Evolutionary conservation across 805 yeast genomes (phyloP).

Genomic region (Candida methanosorbosa): DNA sequence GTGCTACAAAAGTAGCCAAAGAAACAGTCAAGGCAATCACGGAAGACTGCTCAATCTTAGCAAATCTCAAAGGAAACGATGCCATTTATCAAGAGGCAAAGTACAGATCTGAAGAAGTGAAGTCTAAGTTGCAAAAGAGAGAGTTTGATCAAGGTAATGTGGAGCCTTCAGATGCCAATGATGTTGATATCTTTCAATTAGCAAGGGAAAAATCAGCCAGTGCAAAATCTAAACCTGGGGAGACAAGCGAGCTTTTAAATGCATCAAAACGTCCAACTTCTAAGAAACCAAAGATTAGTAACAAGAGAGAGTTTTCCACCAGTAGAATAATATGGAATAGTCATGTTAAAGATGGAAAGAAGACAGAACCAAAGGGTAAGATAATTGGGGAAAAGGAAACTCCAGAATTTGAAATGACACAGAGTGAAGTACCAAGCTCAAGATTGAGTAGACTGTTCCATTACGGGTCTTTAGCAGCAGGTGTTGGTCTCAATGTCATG

Average conservation of each 20-base stretch:
- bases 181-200: conserved; percentile 22
- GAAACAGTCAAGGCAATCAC: conserved; percentile 10
- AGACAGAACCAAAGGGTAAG: neutral
- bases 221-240: conserved; percentile 6
- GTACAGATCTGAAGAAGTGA: conserved; percentile 15
- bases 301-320: conserved; percentile 14
- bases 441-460: conserved; percentile 86
- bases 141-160: conserved; percentile 7
- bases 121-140: conserved; percentile 9
- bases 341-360: neutral
- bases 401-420: conserved; percentile 39
- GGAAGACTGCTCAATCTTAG: conserved; percentile 14
- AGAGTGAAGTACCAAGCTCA: conserved; percentile 76
- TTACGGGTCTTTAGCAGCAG: conserved; percentile 88
- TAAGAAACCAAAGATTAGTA: conserved; percentile 7
- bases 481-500: conserved; percentile 79
- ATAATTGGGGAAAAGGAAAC: conserved; percentile 24
- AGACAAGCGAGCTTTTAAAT: conserved; percentile 3
- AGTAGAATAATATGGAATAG: neutral
- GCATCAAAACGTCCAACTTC: conserved; percentile 13
- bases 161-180: conserved; percentile 1
- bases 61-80: conserved; percentile 14
- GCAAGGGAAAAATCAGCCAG: conserved; percentile 23
- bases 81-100: conserved; percentile 18
- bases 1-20: conserved; percentile 18